phyloP scores from a whole-genome alignment of 2,329 filamentous ascomycete genomes.

The Ophiostoma angusticollis region DNA sequence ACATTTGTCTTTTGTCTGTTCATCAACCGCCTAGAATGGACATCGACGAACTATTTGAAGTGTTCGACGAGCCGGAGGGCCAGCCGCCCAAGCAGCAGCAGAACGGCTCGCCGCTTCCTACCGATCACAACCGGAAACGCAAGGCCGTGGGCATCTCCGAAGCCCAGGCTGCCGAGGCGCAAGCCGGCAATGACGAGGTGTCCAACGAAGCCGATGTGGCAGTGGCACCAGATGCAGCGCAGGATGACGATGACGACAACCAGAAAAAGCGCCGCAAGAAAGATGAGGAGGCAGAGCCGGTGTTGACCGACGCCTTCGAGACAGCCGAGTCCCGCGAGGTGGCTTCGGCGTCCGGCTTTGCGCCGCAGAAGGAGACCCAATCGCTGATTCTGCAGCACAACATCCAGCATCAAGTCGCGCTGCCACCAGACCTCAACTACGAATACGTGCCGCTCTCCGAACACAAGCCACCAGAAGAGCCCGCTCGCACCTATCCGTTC shows the following conservation, averaged over 20 bases:
- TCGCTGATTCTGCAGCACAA: conserved; percentile 86
- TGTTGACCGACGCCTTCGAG: conserved; percentile 87
- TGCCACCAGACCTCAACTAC: conserved; percentile 88
- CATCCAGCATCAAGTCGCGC: conserved; percentile 92
- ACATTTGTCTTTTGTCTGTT: neutral
- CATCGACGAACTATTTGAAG: conserved; percentile 74
- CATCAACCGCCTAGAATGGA: conserved; percentile 9
- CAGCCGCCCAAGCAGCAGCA: conserved; percentile 19
- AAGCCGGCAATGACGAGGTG: conserved; percentile 20
- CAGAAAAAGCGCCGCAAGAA: conserved; percentile 51
- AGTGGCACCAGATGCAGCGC: conserved; percentile 19
- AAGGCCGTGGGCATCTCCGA: conserved; percentile 57
- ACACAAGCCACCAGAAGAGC: conserved; percentile 79
- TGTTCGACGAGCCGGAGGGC: conserved; percentile 58
- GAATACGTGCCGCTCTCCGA: conserved; percentile 90
- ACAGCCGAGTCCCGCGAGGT: conserved; percentile 90
- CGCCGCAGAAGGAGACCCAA: conserved; percentile 47
- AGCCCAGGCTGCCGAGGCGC: conserved; percentile 8
- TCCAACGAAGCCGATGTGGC: conserved; percentile 22
- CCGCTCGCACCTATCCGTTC: conserved; percentile 76
- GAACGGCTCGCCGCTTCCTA: conserved; percentile 26
- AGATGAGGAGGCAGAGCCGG: conserved; percentile 49
- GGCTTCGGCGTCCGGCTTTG: conserved; percentile 60
- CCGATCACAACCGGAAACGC: conserved; percentile 62
- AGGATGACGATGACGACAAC: conserved; percentile 29